Percentiles rank a stretch among this genome's conserved stretches.
Evolutionary conservation across 768 basidiomycete genomes (phyloP).

Genomic region (Xerocomellus intermedius): DNA sequence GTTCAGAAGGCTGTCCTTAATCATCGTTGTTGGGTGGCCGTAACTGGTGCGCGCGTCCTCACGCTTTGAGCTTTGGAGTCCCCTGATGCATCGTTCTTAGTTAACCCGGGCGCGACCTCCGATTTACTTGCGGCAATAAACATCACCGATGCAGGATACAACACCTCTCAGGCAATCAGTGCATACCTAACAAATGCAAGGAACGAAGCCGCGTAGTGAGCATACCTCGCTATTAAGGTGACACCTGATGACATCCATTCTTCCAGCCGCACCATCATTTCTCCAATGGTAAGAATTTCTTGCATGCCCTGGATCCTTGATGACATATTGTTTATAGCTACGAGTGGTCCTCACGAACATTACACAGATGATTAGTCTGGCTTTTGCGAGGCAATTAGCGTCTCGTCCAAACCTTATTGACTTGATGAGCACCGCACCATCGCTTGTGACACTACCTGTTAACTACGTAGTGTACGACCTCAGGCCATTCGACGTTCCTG

Average conservation of each 20-base stretch:
- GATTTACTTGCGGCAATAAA: conserved; percentile 38
- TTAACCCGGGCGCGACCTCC: conserved; percentile 41
- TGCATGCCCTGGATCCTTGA: background rate
- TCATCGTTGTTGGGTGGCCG: conserved; percentile 52
- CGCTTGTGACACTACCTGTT: conserved; percentile 48
- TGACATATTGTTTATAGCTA: conserved; percentile 18
- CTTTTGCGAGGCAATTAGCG: conserved; percentile 33
- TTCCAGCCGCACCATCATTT: conserved; percentile 20
- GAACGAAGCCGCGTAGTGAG: conserved; percentile 61
- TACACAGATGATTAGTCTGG: conserved; percentile 35
- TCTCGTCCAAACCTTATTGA: conserved; percentile 27
- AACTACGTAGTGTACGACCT: conserved; percentile 49
- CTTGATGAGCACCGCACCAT: conserved; percentile 47
- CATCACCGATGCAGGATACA: conserved; percentile 43
- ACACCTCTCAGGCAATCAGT: conserved; percentile 49
- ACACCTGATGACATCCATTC: conserved; percentile 2
- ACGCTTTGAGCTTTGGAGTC: background rate
- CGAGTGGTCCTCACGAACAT: conserved; percentile 36
- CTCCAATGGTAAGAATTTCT: conserved; percentile 6
- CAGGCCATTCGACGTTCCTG: conserved; percentile 56
- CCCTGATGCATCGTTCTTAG: conserved; percentile 22
- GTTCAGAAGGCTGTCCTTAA: conserved; percentile 46
- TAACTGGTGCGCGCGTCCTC: conserved; percentile 46
- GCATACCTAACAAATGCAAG: conserved; percentile 49
- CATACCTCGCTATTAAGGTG: background rate